Evolutionary conservation across 2,329 filamentous ascomycete genomes (phyloP), one percentile per base, ranked within the genome.

Genomic region (Periconia macrospinosa): DNA sequence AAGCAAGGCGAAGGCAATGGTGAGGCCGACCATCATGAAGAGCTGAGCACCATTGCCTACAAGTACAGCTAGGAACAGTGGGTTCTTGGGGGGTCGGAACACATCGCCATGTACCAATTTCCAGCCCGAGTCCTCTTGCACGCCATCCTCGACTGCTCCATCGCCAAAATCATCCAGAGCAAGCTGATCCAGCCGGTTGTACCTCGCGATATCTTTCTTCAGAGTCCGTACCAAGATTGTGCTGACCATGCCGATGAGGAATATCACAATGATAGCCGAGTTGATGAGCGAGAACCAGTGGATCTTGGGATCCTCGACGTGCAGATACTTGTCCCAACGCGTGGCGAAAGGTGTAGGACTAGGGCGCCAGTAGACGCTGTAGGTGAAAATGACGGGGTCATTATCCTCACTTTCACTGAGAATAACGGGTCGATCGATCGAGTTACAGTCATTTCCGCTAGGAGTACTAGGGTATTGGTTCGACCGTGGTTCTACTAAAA

Each of bases 221-320:
- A 99, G 79, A 1, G 93, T 92, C 50, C 93, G 86, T 52, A 96
- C 81, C 15, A 99, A 81, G 45, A 97, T 91, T n/a, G 92, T 96
- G 75, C 89, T 88, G 59, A 99, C 94, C 65, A 94, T 96, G 44
- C 92, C 85, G 35, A 93, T 87, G 41, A 97, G 81, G 75, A 97
- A 94, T 46, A 96, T 83, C 47, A 99, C 92, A 57, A 99, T 96
- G 43, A 97, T 87, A 47, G 94, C 90, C 35, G 92, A 97, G 76
- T 96, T 96, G 76, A 97, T 90, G 47, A 99, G 86, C 55, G 92
- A 97, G 79, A 97, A 96, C 94, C 94, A 99, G 75, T 99, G 94
- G 65, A 99, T 97, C 80, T 94, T 95, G 49, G 94, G 92, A 73
- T 97, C 92, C 70, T 92, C 95, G 30, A 99, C 93, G 69, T 97